Evolutionary conservation across 2,329 filamentous ascomycete species (phyloP).

Genomic region (Exophiala sp.): DNA sequence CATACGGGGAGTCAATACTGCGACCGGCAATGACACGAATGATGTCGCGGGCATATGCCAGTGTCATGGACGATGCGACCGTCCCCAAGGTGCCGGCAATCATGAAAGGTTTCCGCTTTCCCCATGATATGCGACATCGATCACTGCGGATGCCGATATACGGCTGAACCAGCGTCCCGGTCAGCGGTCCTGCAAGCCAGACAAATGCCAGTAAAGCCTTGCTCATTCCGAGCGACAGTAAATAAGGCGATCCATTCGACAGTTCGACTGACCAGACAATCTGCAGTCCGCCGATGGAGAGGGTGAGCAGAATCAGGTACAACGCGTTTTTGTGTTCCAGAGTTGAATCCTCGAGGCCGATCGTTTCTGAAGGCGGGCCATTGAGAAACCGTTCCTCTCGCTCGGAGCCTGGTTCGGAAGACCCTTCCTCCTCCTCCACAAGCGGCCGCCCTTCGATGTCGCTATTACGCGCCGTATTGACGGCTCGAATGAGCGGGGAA

Average conservation of each 20-base stretch:
- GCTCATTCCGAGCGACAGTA: constrained; percentile 73
- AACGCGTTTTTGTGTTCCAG: constrained; percentile 63
- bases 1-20: constrained; percentile 65
- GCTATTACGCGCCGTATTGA: constrained; percentile 9
- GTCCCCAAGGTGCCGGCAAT: constrained; percentile 63
- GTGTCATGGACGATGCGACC: constrained; percentile 59
- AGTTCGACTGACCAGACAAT: constrained; percentile 95
- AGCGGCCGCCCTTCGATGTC: constrained; percentile 14
- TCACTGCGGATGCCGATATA: constrained; percentile 78
- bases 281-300: constrained; percentile 82
- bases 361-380: constrained; percentile 11
- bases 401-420: constrained; percentile 5
- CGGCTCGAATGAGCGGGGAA: constrained; percentile 25
- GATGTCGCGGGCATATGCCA: constrained; percentile 69
- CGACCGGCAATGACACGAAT: constrained; percentile 61
- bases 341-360: constrained; percentile 18
- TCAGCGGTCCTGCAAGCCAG: constrained; percentile 76
- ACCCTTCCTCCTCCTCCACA: constrained; percentile 2
- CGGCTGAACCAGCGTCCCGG: constrained; percentile 71
- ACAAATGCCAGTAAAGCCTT: constrained; percentile 77
- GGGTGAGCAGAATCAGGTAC: constrained; percentile 79
- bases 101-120: constrained; percentile 78
- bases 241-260: constrained; percentile 82
- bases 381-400: constrained; percentile 7
- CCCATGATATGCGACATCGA: constrained; percentile 67